Conservation (phyloP, 179 eudicot species). For the Drosera spatulata region DNA sequence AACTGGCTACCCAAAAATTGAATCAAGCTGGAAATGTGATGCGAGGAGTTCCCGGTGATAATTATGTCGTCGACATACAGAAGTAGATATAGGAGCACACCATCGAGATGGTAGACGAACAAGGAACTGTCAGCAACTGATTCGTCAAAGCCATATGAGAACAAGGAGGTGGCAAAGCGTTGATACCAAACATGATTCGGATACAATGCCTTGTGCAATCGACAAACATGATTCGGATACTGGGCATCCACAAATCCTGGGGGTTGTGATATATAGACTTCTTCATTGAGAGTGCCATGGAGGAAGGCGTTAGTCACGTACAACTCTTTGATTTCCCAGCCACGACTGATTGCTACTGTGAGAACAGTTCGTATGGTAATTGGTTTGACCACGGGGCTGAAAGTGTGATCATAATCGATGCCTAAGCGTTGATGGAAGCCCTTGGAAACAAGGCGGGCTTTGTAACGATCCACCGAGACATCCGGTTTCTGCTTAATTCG, state of each 20-base stretch:
- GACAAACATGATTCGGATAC: neutral
- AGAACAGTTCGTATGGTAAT: neutral
- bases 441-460: conserved; percentile 1
- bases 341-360: neutral
- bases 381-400: neutral
- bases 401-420: neutral
- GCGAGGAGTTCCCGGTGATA: no score
- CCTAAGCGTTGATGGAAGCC: neutral
- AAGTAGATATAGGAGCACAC: no score
- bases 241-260: neutral
- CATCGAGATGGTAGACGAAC: no score
- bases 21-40: no score
- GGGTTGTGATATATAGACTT: conserved; percentile 5
- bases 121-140: no score
- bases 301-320: conserved; percentile 5
- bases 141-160: no score
- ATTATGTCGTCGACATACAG: no score
- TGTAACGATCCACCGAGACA: neutral
- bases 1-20: no score
- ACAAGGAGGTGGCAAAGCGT: no score
- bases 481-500: neutral
- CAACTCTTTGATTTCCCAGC: neutral
- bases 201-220: neutral
- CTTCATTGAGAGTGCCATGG: neutral
- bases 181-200: neutral